Evolutionary conservation across 495 filamentous ascomycete species (phyloP), one percentile per base, ranked within the genome.

Genomic region (Bryoglossum gracile): DNA sequence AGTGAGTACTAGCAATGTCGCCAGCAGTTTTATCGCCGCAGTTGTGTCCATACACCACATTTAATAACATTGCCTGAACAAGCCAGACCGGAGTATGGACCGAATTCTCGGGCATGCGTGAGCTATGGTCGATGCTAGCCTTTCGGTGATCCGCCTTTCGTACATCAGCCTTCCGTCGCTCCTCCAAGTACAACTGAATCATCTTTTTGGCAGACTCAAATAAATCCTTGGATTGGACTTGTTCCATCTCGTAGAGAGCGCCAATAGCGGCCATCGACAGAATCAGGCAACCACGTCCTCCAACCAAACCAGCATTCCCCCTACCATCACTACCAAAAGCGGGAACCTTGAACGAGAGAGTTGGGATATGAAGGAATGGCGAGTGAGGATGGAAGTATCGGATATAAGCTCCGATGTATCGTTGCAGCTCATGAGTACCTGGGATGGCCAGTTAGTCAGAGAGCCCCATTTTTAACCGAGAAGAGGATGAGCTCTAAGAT

Each of bases 21-120:
- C 87, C 87, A 11, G 87, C 83, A 26, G 75, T 80, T 67, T 91
- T 92, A 60, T 98, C 91, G 21, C 87, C 94, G 62, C 87, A 95
- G 54, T 94, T 89, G 56, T 97, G 87, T 8, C 94, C 94, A 56
- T 95, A 98, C 9, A 97, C 84, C 26, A 97, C 86, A 65, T 95
- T 96, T 33, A 98, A 74, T 23, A 98, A 75, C 92, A 98, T 96
- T 1, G 92, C 90, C 60, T 98, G 92, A n/a, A 98, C 88, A 22
- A 98, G 75, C 92, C 92, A 96, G 41, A 96, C 73, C 2, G 92
- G 92, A 10, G 89, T 95, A 55, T 92, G 84, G 35, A 82, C 72
- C 1, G 82, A 74, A 55, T 76, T 77, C 48, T 91, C 85, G 26
- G 73, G 67, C 41, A 73, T 68, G 55, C 65, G 64, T 6, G 46